Percentiles rank a stretch among this genome's conserved stretches.
Conservation (phyloP, 2,329 filamentous ascomycete genomes). For the Sporothrix brunneoviolacea region DNA sequence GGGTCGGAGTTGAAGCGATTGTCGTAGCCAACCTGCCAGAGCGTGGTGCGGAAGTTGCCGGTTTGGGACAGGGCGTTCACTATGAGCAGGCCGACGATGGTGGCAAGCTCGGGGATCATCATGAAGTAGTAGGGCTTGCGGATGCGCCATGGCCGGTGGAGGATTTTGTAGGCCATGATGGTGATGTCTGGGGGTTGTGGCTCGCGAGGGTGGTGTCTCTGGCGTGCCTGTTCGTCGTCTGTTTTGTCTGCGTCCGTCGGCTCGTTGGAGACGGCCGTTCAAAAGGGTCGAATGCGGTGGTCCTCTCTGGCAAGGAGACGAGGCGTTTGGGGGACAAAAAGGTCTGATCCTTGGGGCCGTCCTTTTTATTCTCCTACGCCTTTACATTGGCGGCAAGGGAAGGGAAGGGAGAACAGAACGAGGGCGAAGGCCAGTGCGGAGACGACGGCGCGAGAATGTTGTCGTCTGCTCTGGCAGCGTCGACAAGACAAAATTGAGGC, state of each 20-base stretch:
- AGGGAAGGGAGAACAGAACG: background rate
- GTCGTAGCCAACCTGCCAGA: slow-evolving; percentile 67
- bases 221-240: background rate
- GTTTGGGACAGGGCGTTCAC: slow-evolving; percentile 69
- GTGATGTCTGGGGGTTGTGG: background rate
- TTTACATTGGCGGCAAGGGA: background rate
- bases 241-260: background rate
- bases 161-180: slow-evolving; percentile 44
- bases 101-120: slow-evolving; percentile 58
- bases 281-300: too few species aligned
- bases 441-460: background rate
- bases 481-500: background rate
- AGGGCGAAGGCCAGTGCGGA: background rate
- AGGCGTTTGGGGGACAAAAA: background rate
- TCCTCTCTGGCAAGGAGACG: too few species aligned
- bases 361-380: background rate
- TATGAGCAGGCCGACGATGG: slow-evolving; percentile 59
- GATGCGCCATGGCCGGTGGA: slow-evolving; percentile 54
- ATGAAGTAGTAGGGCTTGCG: slow-evolving; percentile 54
- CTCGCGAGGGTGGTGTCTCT: too few species aligned
- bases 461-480: slow-evolving; percentile 1
- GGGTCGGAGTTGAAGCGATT: slow-evolving; percentile 71
- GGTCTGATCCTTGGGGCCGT: background rate
- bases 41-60: slow-evolving; percentile 61
- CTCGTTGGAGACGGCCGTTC: too few species aligned